Base-by-base conservation (phyloP, 441 rosid genomes). In the Mallotus repandus region DNA sequence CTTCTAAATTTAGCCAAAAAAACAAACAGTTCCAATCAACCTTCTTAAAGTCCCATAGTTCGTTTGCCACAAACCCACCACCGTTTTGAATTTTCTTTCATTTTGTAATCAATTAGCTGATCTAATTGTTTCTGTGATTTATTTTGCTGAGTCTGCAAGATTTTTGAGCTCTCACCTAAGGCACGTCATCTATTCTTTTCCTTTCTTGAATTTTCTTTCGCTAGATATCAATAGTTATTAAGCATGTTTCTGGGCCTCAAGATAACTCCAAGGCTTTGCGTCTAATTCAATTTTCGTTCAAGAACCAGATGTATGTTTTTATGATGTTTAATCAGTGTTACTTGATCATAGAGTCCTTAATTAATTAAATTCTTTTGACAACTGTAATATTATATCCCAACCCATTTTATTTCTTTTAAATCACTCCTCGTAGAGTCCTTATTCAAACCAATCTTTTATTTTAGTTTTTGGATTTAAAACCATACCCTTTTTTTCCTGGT, bases 1-100 rank as follows among this genome's bases (percentile, higher is more conserved):
- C 19, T 45, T 74, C 66, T 52, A 68, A 74, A 74, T 19, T 58
- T 50, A 22, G 77, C 62, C 19, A 21, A n/a, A 5, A 18, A 38
- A 49, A 15, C 1, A 18, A 18, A 21, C 41, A 25, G 2, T 60
- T 22, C 13, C 22, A 14, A 46, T 57, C 15, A 5, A 13, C 16
- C 46, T 32, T 73, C 19, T 5, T 0, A 56, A 56, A 41, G 16
- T 65, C 68, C 65, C 56, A 43, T 32, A 35, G 5, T 25, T 49
- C 58, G 25, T 35, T 72, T 50, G 60, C 75, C 60, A 49, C 46
- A 25, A 25, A 25, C 29, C 29, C 29, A 1, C 29, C 29, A 25
- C 2, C 29, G 1, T 18, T 71, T 64, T 62, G 54, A 15, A 49
- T 22, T 54, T 12, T 22, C 19, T 16, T 54, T 5, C 14, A 9